These are phyloP conservation scores for Chaetothyriales sp. DNA, from an alignment of 2,329 filamentous ascomycete species.

Conservation along the genomic window DNA sequence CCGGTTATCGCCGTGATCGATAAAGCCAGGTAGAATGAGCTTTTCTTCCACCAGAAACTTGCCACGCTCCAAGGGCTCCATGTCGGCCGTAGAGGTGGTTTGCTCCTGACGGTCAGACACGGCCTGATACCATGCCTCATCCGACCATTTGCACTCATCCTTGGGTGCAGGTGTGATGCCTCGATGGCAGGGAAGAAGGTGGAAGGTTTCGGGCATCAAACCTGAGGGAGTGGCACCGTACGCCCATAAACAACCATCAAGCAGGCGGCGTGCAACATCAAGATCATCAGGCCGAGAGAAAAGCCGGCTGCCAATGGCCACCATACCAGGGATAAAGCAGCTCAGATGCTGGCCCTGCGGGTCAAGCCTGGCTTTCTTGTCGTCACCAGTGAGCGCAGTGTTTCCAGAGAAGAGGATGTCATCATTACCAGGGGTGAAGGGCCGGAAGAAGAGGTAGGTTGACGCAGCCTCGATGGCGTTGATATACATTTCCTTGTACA, in stretches of 20 bases:
- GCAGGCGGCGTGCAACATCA: slow-evolving; percentile 41
- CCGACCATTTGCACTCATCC: background rate
- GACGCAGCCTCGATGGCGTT: slow-evolving; percentile 28
- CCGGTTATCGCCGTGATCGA: slow-evolving; percentile 36
- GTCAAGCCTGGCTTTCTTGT: slow-evolving; percentile 14
- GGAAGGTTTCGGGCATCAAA: slow-evolving; percentile 47
- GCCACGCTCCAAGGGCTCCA: slow-evolving; percentile 19
- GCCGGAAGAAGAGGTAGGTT: slow-evolving; percentile 33
- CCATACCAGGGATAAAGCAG: slow-evolving; percentile 58
- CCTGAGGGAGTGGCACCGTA: slow-evolving; percentile 43
- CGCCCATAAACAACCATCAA: slow-evolving; percentile 48
- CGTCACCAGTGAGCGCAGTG: slow-evolving; percentile 25
- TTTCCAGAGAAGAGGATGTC: slow-evolving; percentile 35
- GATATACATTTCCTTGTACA: slow-evolving; percentile 44
- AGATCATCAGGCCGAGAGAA: slow-evolving; percentile 41
- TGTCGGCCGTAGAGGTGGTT: slow-evolving; percentile 1
- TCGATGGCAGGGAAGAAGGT: slow-evolving; percentile 19
- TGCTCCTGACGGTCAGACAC: slow-evolving; percentile 7
- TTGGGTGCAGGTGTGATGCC: background rate
- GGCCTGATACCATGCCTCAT: background rate
- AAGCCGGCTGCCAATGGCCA: slow-evolving; percentile 50
- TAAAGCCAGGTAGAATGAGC: slow-evolving; percentile 39
- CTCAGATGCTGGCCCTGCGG: slow-evolving; percentile 43
- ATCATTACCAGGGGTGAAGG: slow-evolving; percentile 31
- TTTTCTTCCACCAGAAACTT: slow-evolving; percentile 21